phyloP scores from a whole-genome alignment of 495 filamentous ascomycete genomes.

The Neurospora tetraspora region DNA sequence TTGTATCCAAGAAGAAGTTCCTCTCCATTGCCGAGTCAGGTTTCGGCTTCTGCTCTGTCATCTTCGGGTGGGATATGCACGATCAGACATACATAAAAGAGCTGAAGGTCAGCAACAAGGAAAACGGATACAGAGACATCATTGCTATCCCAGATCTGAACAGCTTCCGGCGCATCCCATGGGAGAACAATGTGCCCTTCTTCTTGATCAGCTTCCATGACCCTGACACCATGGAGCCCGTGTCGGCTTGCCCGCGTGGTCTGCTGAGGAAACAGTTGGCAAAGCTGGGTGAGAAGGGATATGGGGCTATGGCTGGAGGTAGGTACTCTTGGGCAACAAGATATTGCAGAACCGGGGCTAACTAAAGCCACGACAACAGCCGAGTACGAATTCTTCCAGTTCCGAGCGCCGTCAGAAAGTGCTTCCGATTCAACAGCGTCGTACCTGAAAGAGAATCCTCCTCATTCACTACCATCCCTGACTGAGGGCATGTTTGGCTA shows the following conservation, averaged over 20 bases:
- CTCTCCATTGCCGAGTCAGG: conserved; percentile 70
- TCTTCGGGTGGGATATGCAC: conserved; percentile 99
- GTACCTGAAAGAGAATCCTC: conserved; percentile 64
- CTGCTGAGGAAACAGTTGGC: conserved; percentile 57
- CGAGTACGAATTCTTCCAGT: conserved; percentile 97
- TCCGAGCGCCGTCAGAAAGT: conserved; percentile 52
- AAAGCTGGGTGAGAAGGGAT: conserved; percentile 55
- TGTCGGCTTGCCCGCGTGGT: conserved; percentile 76
- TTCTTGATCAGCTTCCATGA: conserved; percentile 85
- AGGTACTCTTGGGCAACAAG: conserved; percentile 13
- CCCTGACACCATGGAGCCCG: conserved; percentile 53
- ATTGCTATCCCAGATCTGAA: conserved; percentile 73
- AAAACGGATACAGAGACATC: conserved; percentile 87
- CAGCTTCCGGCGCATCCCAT: conserved; percentile 83
- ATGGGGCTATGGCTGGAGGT: conserved; percentile 91
- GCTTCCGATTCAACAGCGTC: conserved; percentile 52
- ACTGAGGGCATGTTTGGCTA: conserved; percentile 99
- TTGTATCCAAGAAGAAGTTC: conserved; percentile 95
- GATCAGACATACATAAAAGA: conserved; percentile 80
- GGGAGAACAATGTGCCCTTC: conserved; percentile 89
- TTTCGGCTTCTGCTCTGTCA: conserved; percentile 94
- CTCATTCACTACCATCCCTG: conserved; percentile 58
- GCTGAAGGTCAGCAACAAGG: conserved; percentile 78
- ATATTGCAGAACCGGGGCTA: background rate
- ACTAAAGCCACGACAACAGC: conserved; percentile 37